These are phyloP conservation scores for Botryotinia calthae DNA, from an alignment of 2,329 filamentous ascomycete genomes.

Conservation along the genomic window DNA sequence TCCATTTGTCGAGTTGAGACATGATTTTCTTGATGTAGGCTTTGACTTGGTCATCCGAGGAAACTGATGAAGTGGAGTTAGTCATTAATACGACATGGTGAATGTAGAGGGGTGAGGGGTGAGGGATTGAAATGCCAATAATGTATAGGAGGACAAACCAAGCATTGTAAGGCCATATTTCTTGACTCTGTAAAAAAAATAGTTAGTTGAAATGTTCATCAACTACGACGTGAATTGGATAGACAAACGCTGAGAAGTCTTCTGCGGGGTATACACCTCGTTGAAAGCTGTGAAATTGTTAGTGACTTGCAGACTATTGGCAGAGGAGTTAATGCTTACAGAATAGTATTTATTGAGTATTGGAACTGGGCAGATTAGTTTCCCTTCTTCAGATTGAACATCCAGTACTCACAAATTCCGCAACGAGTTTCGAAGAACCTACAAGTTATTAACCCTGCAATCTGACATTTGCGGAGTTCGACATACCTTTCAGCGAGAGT, in stretches of 20 bases:
- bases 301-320: not conserved
- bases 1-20: conserved; percentile 96
- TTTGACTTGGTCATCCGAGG: conserved; percentile 95
- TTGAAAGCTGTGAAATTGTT: conserved; percentile 65
- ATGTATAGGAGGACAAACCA: not conserved
- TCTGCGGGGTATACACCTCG: conserved; percentile 84
- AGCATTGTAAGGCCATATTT: conserved; percentile 88
- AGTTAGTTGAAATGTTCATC: conserved; percentile 20
- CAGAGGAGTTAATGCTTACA: conserved; percentile 53
- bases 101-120: not conserved
- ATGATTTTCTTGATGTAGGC: conserved; percentile 99
- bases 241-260: conserved; percentile 82
- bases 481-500: conserved; percentile 80
- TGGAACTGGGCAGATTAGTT: conserved; percentile 63
- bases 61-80: conserved; percentile 54
- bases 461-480: not conserved
- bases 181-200: conserved; percentile 63
- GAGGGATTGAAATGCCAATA: too few species aligned
- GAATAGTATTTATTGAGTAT: conserved; percentile 95
- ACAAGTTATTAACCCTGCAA: conserved; percentile 36
- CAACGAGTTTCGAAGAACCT: conserved; percentile 80
- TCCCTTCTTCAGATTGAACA: not conserved
- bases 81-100: not conserved
- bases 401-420: conserved; percentile 76
- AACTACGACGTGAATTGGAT: conserved; percentile 1